Evolutionary conservation across 257 asterid genomes (phyloP).

Genomic region (Oldenlandia corymbosa): DNA sequence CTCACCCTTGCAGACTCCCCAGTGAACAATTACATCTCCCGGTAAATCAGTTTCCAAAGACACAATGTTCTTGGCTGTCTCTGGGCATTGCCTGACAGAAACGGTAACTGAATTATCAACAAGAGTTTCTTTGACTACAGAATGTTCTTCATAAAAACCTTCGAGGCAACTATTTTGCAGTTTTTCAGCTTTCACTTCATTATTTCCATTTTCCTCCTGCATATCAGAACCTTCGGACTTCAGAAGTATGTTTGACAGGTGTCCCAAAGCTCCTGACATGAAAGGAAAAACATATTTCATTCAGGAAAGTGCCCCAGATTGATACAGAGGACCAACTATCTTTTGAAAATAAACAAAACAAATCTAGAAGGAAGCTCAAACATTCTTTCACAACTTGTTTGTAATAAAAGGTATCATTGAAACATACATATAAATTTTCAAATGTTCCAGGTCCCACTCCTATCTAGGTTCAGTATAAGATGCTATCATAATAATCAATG

Average conservation of each 20-base stretch:
- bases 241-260: constrained; percentile 50
- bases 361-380: background rate
- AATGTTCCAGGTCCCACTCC: background rate
- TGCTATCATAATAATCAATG: constrained; percentile 5
- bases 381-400: background rate
- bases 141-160: constrained; percentile 69
- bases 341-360: background rate
- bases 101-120: constrained; percentile 47
- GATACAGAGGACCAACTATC: background rate
- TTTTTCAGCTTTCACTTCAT: constrained; percentile 20
- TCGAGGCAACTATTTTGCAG: constrained; percentile 39
- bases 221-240: constrained; percentile 40
- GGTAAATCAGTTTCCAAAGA: constrained; percentile 80
- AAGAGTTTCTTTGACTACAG: constrained; percentile 53
- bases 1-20: constrained; percentile 80
- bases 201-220: constrained; percentile 30
- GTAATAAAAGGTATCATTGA: background rate
- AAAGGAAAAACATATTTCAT: constrained; percentile 15
- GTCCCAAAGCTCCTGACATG: constrained; percentile 55
- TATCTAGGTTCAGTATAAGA: background rate
- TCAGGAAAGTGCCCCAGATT: background rate
- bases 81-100: constrained; percentile 49
- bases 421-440: background rate
- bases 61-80: constrained; percentile 49
- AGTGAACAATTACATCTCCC: constrained; percentile 77